phyloP scores from a whole-genome alignment of 108 stramenopile species.

The Aurantiochytrium sp. region DNA sequence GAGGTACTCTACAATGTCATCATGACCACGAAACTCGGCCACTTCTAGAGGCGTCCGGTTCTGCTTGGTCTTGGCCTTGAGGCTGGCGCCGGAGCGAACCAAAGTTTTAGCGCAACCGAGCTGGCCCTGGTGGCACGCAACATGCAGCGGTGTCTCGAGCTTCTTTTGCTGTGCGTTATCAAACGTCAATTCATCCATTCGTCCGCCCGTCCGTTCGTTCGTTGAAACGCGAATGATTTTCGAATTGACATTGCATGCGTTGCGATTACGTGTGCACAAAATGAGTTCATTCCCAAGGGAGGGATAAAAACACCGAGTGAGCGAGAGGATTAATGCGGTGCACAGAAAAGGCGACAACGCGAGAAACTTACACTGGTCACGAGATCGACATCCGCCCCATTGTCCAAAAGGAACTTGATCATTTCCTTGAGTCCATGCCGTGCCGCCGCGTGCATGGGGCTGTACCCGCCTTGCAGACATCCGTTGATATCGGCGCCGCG shows the following conservation, averaged over 20 bases:
- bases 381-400: not conserved
- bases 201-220: not conserved
- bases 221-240: not conserved
- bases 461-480: not conserved
- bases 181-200: not conserved
- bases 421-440: not conserved
- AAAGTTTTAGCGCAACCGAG: not conserved
- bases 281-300: too few relatives aligned
- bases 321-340: too few relatives aligned
- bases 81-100: not conserved
- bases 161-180: not conserved
- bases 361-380: not conserved
- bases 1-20: not conserved
- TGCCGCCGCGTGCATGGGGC: not conserved
- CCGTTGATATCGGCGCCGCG: not conserved
- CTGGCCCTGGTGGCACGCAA: not conserved
- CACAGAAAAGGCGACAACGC: too few relatives aligned
- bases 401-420: not conserved
- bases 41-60: not conserved
- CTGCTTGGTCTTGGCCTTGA: not conserved
- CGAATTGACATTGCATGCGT: not conserved
- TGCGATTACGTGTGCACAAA: too few relatives aligned
- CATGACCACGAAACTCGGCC: not conserved
- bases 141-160: not conserved
- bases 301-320: too few relatives aligned